Conservation (phyloP, 2,329 filamentous ascomycete genomes). For the Pyrenophora tritici-repentis region DNA sequence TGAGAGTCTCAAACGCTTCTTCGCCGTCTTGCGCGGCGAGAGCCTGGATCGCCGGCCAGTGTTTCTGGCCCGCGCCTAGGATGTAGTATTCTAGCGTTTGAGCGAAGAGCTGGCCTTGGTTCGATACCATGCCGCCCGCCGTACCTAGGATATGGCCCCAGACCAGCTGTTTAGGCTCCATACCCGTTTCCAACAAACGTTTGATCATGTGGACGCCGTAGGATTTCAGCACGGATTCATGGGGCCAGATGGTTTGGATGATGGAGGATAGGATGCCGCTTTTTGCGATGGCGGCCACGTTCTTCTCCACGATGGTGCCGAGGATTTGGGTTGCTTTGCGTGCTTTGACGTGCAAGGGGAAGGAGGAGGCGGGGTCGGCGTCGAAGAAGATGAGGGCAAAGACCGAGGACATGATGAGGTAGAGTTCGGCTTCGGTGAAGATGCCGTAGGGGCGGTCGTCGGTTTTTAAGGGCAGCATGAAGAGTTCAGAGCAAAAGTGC, state of each 20-base stretch:
- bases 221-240: slow-evolving; percentile 51
- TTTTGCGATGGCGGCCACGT: slow-evolving; percentile 53
- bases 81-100: slow-evolving; percentile 64
- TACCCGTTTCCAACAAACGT: slow-evolving; percentile 55
- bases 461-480: slow-evolving; percentile 62
- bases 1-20: slow-evolving; percentile 53
- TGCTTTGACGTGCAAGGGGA: slow-evolving; percentile 57
- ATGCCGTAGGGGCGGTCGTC: slow-evolving; percentile 56
- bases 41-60: slow-evolving; percentile 55
- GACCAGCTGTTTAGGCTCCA: slow-evolving; percentile 56
- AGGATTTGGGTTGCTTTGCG: slow-evolving; percentile 55
- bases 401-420: slow-evolving; percentile 58
- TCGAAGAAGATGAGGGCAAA: slow-evolving; percentile 62
- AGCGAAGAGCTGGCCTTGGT: slow-evolving; percentile 62
- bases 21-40: slow-evolving; percentile 52
- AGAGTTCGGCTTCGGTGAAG: slow-evolving; percentile 60
- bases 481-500: slow-evolving; percentile 60
- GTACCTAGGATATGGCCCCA: slow-evolving; percentile 64
- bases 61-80: slow-evolving; percentile 51
- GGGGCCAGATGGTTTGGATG: slow-evolving; percentile 49
- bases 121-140: slow-evolving; percentile 59
- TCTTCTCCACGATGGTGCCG: slow-evolving; percentile 55
- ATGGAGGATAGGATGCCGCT: slow-evolving; percentile 50
- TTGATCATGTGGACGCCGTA: slow-evolving; percentile 63
- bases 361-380: slow-evolving; percentile 57